A percentile compares a stretch with the other conserved stretches of the same genome.
phyloP scores from a whole-genome alignment of 78 protist species.

The Polysphondylium violaceum region DNA sequence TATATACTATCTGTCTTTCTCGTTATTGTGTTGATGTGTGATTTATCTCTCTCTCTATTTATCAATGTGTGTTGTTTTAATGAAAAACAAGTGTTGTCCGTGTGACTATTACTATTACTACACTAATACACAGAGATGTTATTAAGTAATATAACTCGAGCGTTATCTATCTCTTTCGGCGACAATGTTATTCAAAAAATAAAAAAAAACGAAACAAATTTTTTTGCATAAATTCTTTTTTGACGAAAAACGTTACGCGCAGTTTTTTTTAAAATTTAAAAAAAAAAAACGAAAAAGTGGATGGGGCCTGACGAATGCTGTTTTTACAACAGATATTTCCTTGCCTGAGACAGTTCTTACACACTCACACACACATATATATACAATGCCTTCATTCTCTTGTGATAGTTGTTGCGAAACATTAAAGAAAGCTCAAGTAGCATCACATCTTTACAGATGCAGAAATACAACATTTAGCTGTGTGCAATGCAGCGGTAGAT shows the following conservation, averaged over 20 bases:
- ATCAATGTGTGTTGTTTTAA: neutral
- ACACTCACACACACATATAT: neutral
- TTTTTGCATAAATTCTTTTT: neutral
- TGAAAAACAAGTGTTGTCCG: too few relatives aligned
- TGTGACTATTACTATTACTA: neutral
- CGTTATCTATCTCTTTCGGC: too few relatives aligned
- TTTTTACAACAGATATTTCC: neutral
- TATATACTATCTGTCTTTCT: neutral
- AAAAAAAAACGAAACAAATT: slow-evolving; percentile 7
- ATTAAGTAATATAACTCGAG: neutral
- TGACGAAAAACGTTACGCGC: too few relatives aligned
- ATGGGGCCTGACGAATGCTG: neutral
- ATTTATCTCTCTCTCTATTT: too few relatives aligned
- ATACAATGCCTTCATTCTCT: slow-evolving; percentile 52
- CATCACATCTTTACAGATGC: slow-evolving; percentile 20
- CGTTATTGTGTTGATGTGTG: neutral
- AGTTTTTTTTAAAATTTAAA: neutral
- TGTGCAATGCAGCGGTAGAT: slow-evolving; percentile 20
- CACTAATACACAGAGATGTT: neutral
- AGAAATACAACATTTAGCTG: slow-evolving; percentile 21
- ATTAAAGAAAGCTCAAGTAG: slow-evolving; percentile 19
- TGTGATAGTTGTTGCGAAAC: slow-evolving; percentile 50
- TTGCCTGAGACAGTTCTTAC: too few relatives aligned
- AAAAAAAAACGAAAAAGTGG: neutral
- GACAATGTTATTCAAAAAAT: neutral